Base-by-base conservation (phyloP, 2,329 filamentous ascomycete species). In the Colletotrichum chlorophyti region DNA sequence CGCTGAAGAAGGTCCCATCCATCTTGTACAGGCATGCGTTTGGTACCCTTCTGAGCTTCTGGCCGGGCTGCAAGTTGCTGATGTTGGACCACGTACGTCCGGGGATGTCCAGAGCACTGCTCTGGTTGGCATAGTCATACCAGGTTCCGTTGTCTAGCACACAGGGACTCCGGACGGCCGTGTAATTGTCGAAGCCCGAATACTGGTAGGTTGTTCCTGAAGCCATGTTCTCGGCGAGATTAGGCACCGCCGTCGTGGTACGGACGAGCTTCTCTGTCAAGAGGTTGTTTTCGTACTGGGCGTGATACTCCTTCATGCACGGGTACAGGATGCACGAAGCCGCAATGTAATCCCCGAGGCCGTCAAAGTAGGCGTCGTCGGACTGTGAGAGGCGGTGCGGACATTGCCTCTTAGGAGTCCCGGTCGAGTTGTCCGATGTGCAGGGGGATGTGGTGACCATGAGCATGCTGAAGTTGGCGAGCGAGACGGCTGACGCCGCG, bases 21-120 rank as follows among this genome's bases (percentile, higher is more conserved):
- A 59, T 55, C 1, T 55, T 59, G 43, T 59, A 55, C 7, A 59
- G 41, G 14, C 55, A 59, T 6, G 43, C 42, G 14, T 59, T 59
- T 3, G 55, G 55, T 6, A 32, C 50, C 3, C 14, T 23, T 14
- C 10, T 17, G 14, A 43, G 2, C 0, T 24, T 37, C 14, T 21
- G 31, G 14, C 21, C 47, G 5, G 10, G 2, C 17, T 3, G 17
- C 2, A 9, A 14, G 29, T 15, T 4, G 43, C 42, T 55, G 12
- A 55, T 5, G 19, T 59, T 55, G 3, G 55, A 12, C 55, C 55
- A 59, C 1, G 32, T 49, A 11, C 55, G 50, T 0, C 50, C 51
- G 0, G 55, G 43, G 2, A 49, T 2, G 12, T 49, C 23, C 2
- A 21, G 37, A 4, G 55, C 55, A n/a, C 21, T 5, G 35, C 24